Conservation (phyloP, 2,329 filamentous ascomycete species). For the Penicillium italicum region DNA sequence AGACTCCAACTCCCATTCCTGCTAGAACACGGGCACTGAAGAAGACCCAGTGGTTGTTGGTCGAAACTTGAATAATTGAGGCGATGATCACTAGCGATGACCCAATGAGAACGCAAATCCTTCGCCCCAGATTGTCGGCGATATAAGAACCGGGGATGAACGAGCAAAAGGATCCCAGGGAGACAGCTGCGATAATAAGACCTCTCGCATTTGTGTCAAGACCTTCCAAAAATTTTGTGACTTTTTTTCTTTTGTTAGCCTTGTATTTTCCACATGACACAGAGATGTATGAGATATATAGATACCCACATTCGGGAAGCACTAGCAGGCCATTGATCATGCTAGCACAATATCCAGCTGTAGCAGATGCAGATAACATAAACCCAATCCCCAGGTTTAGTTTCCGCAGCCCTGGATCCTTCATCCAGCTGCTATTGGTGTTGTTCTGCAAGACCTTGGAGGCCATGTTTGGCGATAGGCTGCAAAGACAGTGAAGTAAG, state of each 20-base stretch:
- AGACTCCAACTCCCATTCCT: constrained; percentile 38
- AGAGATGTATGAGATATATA: background rate
- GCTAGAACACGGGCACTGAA: constrained; percentile 31
- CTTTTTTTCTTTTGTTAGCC: constrained; percentile 9
- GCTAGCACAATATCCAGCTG: constrained; percentile 24
- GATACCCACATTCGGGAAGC: constrained; percentile 21
- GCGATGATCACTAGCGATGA: constrained; percentile 29
- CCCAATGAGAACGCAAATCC: constrained; percentile 44
- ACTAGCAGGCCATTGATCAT: constrained; percentile 26
- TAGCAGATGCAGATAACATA: constrained; percentile 25
- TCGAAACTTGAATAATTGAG: constrained; percentile 24
- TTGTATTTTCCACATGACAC: background rate
- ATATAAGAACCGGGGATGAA: constrained; percentile 25
- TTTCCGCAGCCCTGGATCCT: constrained; percentile 16
- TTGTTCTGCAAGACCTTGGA: constrained; percentile 9
- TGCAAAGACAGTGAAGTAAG: background rate
- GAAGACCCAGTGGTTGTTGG: constrained; percentile 23
- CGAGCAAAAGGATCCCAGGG: constrained; percentile 20
- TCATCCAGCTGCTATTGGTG: constrained; percentile 9
- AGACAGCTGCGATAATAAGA: constrained; percentile 24
- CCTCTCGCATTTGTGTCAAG: constrained; percentile 17
- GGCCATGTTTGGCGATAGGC: constrained; percentile 2
- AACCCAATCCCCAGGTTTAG: constrained; percentile 23
- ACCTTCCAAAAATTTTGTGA: constrained; percentile 12
- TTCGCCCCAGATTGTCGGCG: constrained; percentile 46